A percentile compares a stretch with the other conserved stretches of the same genome.
These are phyloP conservation scores for Monosporascus sp. DNA, from an alignment of 2,329 filamentous ascomycete genomes.

Conservation along the genomic window DNA sequence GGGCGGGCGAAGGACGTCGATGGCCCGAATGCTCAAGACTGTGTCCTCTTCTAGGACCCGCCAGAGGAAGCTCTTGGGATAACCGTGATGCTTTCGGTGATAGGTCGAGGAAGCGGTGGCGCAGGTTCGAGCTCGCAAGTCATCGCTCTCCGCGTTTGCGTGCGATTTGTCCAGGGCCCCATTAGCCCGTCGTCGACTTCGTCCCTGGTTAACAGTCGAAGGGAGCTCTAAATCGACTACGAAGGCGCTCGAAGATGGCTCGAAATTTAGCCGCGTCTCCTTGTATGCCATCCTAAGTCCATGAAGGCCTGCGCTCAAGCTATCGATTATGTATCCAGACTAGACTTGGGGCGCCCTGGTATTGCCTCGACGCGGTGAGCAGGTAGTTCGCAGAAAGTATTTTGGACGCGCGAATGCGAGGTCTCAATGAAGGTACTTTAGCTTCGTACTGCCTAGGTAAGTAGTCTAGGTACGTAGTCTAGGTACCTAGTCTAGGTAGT, in stretches of 20 bases:
- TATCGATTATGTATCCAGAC: not conserved
- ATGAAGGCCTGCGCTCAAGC: slow-evolving; percentile 35
- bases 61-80: slow-evolving; percentile 87
- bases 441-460: too few species aligned
- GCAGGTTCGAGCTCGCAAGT: slow-evolving; percentile 67
- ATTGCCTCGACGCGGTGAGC: not conserved
- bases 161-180: slow-evolving; percentile 24
- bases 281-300: slow-evolving; percentile 75
- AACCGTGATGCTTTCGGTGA: slow-evolving; percentile 69
- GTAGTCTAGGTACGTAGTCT: too few species aligned
- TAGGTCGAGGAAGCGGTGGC: slow-evolving; percentile 78
- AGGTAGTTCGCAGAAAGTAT: not conserved
- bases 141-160: slow-evolving; percentile 57
- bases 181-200: slow-evolving; percentile 36
- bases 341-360: not conserved
- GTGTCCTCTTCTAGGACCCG: slow-evolving; percentile 75
- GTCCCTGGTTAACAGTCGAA: slow-evolving; percentile 42
- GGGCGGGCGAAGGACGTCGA: slow-evolving; percentile 70
- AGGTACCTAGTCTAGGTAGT: too few species aligned
- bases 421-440: too few species aligned
- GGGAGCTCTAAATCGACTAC: slow-evolving; percentile 67
- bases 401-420: not conserved
- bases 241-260: slow-evolving; percentile 63
- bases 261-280: slow-evolving; percentile 80
- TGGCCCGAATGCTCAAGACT: slow-evolving; percentile 74